A percentile compares a stretch with the other conserved stretches of the same genome.
Conservation (phyloP, 306 rosid genomes). For the Castanospermum australe region DNA sequence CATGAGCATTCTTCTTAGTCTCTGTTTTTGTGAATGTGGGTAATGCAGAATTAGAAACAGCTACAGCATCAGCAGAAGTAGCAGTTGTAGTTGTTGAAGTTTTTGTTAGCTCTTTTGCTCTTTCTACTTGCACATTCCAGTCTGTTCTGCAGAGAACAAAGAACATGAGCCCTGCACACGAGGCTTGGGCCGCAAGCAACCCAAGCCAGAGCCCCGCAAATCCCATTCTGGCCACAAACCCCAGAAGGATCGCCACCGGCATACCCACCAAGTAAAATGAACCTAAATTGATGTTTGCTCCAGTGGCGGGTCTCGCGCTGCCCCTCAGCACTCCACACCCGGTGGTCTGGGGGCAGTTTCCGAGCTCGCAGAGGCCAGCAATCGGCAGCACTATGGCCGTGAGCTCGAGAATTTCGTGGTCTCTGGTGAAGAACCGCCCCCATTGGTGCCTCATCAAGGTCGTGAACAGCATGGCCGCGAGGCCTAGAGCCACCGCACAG, state of each 20-base stretch:
- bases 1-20: constrained; percentile 7
- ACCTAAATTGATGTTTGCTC: constrained; percentile 87
- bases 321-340: constrained; percentile 93
- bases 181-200: constrained; percentile 90
- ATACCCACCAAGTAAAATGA: constrained; percentile 90
- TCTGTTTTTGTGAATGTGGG: constrained; percentile 31
- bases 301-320: constrained; percentile 78
- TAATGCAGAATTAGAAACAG: constrained; percentile 20
- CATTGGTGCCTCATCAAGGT: constrained; percentile 76
- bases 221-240: constrained; percentile 70
- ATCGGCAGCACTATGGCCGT: constrained; percentile 84
- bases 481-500: constrained; percentile 59
- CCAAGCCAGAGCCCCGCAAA: constrained; percentile 93
- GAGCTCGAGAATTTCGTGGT: constrained; percentile 60
- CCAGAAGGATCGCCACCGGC: constrained; percentile 81
- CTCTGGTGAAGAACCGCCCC: constrained; percentile 78
- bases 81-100: constrained; percentile 5
- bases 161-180: constrained; percentile 80
- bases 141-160: constrained; percentile 75
- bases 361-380: constrained; percentile 89
- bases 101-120: constrained; percentile 69
- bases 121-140: constrained; percentile 63
- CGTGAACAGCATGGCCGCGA: constrained; percentile 71
- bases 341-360: constrained; percentile 94
- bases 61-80: not conserved